phyloP scores from a whole-genome alignment of 768 basidiomycete genomes.

The Suillus luteus region DNA sequence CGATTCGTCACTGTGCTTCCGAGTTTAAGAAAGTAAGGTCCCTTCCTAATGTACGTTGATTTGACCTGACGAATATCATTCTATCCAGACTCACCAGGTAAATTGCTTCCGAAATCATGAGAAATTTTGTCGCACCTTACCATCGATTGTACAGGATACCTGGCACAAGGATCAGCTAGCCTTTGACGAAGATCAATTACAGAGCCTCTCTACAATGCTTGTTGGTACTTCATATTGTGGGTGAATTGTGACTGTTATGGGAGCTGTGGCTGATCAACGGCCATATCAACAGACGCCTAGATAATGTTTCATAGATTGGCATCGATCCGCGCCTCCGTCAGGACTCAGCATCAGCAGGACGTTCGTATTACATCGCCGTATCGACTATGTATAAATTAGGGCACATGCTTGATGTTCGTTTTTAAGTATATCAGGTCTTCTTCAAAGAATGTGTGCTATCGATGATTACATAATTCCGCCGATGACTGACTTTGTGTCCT shows the following conservation, averaged over 20 bases:
- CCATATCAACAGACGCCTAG: constrained; percentile 29
- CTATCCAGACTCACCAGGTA: constrained; percentile 63
- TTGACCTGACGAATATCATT: constrained; percentile 10
- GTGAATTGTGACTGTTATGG: constrained; percentile 25
- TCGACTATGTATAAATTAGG: constrained; percentile 12
- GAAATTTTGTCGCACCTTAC: constrained; percentile 13
- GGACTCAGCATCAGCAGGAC: constrained; percentile 2
- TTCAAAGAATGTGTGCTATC: constrained; percentile 5
- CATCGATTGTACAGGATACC: constrained; percentile 60
- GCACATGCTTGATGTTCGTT: constrained; percentile 7
- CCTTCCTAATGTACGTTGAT: constrained; percentile 17
- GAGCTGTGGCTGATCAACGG: constrained; percentile 19
- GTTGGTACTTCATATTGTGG: constrained; percentile 89
- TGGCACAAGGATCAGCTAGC: constrained; percentile 88
- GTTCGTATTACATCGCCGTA: constrained; percentile 10
- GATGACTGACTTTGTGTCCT: background rate
- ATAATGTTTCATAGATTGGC: constrained; percentile 14
- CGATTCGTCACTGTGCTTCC: constrained; percentile 82
- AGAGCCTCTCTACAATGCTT: constrained; percentile 84
- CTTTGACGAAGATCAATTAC: constrained; percentile 89
- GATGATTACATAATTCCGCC: constrained; percentile 5
- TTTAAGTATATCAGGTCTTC: background rate
- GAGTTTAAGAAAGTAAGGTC: constrained; percentile 79
- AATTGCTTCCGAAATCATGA: constrained; percentile 12
- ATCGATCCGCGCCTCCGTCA: constrained; percentile 13